phyloP scores from a whole-genome alignment of 1,284 basidiomycete species.

The Neonothopanus nambi region DNA sequence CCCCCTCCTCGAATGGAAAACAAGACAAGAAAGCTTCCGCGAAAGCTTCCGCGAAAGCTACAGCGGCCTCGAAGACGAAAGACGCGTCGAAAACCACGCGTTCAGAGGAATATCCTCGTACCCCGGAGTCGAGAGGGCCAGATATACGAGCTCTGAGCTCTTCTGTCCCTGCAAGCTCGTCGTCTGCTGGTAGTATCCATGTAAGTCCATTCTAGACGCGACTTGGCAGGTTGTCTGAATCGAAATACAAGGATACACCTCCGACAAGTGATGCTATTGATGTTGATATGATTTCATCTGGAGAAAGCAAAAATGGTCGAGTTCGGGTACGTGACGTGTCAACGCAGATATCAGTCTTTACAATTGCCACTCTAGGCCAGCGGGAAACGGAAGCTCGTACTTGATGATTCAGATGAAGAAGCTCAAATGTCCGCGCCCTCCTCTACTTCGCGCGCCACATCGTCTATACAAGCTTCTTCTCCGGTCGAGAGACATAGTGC shows the following conservation, averaged over 20 bases:
- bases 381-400: constrained; percentile 67
- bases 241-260: constrained; percentile 47
- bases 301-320: constrained; percentile 38
- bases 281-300: constrained; percentile 64
- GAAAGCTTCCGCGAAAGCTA: constrained; percentile 29
- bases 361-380: constrained; percentile 26
- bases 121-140: constrained; percentile 37
- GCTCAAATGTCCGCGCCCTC: constrained; percentile 24
- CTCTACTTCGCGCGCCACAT: constrained; percentile 15
- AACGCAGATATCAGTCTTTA: background rate
- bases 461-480: constrained; percentile 26
- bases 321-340: constrained; percentile 19
- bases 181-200: constrained; percentile 6
- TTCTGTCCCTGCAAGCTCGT: constrained; percentile 17
- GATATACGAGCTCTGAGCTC: constrained; percentile 25
- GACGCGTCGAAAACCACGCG: constrained; percentile 30
- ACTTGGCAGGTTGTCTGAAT: background rate
- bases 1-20: constrained; percentile 23
- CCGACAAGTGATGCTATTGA: constrained; percentile 77
- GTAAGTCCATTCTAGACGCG: constrained; percentile 9
- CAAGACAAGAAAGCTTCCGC: constrained; percentile 25
- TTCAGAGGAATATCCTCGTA: constrained; percentile 31
- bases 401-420: constrained; percentile 72
- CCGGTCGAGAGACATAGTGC: constrained; percentile 29
- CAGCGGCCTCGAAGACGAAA: constrained; percentile 25